Evolutionary conservation across 2,329 filamentous ascomycete genomes (phyloP).

Genomic region (Rhynchosporium graminicola): DNA sequence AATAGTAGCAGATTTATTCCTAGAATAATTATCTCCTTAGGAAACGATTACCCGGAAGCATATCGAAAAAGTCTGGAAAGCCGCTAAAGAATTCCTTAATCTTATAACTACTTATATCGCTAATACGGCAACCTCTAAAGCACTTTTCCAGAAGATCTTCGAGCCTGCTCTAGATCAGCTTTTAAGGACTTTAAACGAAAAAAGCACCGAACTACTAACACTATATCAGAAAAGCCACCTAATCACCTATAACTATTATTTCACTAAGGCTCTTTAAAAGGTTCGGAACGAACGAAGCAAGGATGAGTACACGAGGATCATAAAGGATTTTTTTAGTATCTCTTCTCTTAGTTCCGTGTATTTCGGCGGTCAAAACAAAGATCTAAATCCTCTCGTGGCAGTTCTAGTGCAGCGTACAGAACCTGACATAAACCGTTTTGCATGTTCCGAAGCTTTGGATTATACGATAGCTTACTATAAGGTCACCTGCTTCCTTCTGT

Average conservation of each 20-base stretch:
- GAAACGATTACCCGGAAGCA: conserved; percentile 43
- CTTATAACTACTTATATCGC: conserved; percentile 42
- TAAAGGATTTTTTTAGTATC: conserved; percentile 34
- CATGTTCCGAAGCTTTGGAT: conserved; percentile 42
- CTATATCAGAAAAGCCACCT: conserved; percentile 50
- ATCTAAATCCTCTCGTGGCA: conserved; percentile 33
- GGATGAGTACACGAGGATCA: conserved; percentile 25
- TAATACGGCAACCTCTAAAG: conserved; percentile 44
- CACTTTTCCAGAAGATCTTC: conserved; percentile 44
- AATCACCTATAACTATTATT: conserved; percentile 56
- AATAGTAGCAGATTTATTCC: conserved; percentile 60
- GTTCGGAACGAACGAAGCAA: conserved; percentile 22
- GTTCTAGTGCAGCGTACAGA: conserved; percentile 31
- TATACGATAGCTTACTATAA: conserved; percentile 47
- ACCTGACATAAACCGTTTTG: conserved; percentile 39
- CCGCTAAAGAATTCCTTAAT: conserved; percentile 42
- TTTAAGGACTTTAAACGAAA: conserved; percentile 42
- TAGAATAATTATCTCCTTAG: conserved; percentile 59
- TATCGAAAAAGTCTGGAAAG: conserved; percentile 41
- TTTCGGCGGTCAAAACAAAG: conserved; percentile 24
- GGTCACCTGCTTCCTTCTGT: conserved; percentile 23
- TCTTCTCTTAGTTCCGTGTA: conserved; percentile 30
- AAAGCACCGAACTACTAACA: conserved; percentile 48
- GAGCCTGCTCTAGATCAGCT: conserved; percentile 45
- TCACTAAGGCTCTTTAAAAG: conserved; percentile 42